phyloP scores from a whole-genome alignment of 169 alveolate genomes.

The Eimeria nieschulzi region DNA sequence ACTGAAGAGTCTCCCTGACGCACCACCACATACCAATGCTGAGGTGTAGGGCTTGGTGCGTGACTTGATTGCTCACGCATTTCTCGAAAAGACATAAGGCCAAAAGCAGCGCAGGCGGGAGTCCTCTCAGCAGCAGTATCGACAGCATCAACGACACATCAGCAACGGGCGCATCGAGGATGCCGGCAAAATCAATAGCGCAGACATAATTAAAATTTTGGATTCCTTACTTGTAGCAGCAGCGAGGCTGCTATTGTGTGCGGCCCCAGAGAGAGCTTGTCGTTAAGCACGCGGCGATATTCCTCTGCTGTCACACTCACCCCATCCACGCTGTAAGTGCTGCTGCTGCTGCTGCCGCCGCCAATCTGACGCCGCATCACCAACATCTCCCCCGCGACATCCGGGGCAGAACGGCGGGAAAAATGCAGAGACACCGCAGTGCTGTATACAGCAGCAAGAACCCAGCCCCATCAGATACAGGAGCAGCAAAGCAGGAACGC shows the following conservation, averaged over 20 bases:
- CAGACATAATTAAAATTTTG: background rate
- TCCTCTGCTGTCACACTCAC: slow-evolving; percentile 24
- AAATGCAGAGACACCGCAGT: slow-evolving; percentile 57
- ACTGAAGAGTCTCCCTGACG: slow-evolving; percentile 34
- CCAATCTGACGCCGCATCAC: slow-evolving; percentile 46
- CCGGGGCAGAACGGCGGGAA: slow-evolving; percentile 23
- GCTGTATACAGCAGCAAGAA: slow-evolving; percentile 17
- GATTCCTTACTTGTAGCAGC: slow-evolving; percentile 32
- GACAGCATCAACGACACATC: slow-evolving; percentile 13
- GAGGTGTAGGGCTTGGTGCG: too few species aligned
- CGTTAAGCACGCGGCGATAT: background rate
- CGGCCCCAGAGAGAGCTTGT: slow-evolving; percentile 32
- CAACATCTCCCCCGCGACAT: slow-evolving; percentile 15
- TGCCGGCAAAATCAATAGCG: background rate
- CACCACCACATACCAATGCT: background rate
- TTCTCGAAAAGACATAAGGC: too few species aligned
- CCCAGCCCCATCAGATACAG: background rate
- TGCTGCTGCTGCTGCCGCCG: slow-evolving; percentile 55
- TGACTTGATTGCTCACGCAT: too few species aligned
- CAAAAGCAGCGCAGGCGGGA: too few species aligned
- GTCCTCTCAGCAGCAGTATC: background rate
- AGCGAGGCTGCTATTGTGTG: slow-evolving; percentile 48
- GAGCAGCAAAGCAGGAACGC: slow-evolving; percentile 1
- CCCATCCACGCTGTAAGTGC: slow-evolving; percentile 28
- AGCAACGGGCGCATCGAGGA: background rate